phyloP scores from a whole-genome alignment of 495 filamentous ascomycete genomes.

The Neurospora tetraspora region DNA sequence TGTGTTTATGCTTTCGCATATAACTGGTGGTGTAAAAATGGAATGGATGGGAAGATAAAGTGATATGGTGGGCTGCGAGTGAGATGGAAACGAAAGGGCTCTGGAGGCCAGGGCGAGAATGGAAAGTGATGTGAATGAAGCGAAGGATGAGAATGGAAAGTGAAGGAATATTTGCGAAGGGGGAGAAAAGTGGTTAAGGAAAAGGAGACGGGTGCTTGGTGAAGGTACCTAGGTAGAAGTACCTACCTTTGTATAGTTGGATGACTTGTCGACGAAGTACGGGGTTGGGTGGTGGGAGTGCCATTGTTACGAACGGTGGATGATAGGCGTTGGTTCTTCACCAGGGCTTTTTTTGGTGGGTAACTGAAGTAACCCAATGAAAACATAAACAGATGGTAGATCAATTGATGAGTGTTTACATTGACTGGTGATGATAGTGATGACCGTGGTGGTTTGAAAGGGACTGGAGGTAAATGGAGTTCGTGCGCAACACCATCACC shows the following conservation, averaged over 20 bases:
- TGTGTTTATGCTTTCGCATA: no score
- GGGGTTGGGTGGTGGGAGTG: constrained; percentile 27
- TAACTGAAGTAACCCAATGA: no score
- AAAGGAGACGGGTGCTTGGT: no score
- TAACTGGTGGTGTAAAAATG: no score
- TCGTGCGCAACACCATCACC: not conserved
- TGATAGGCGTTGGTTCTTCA: no score
- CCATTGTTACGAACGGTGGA: not conserved
- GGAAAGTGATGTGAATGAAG: no score
- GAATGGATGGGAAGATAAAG: not conserved
- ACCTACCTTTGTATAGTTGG: constrained; percentile 89
- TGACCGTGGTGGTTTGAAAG: not conserved
- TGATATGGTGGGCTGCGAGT: no score
- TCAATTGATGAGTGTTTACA: not conserved
- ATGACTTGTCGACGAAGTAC: constrained; percentile 73
- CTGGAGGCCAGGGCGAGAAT: no score
- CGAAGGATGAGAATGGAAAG: not conserved
- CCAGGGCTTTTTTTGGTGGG: no score
- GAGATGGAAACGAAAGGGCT: no score
- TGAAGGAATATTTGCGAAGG: not conserved
- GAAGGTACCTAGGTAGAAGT: constrained; percentile 10
- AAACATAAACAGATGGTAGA: no score
- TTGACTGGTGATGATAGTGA: not conserved
- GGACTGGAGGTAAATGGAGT: not conserved
- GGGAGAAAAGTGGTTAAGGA: not conserved